A percentile compares a stretch with the other conserved stretches of the same genome.
phyloP scores from a whole-genome alignment of 257 asterid genomes.

The Solanum commersonii region DNA sequence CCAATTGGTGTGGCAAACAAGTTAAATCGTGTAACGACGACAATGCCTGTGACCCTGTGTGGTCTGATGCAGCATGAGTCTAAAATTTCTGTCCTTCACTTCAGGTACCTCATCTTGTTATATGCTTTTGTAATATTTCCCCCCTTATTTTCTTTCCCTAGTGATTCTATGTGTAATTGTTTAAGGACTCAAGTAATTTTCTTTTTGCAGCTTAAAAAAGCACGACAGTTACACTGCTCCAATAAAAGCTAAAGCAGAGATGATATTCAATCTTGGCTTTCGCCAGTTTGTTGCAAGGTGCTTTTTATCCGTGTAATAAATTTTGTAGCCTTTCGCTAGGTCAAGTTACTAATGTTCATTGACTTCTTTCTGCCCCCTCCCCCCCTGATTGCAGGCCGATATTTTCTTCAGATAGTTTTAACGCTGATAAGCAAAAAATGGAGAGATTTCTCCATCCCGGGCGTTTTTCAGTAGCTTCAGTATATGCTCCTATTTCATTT shows the following conservation, averaged over 20 bases:
- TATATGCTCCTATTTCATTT: constrained; percentile 80
- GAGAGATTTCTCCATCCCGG: constrained; percentile 98
- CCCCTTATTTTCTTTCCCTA: background rate
- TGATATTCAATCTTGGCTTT: constrained; percentile 85
- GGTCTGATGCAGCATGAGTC: constrained; percentile 94
- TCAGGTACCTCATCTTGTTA: constrained; percentile 46
- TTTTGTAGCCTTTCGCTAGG: background rate
- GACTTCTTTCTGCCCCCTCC: background rate
- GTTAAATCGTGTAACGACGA: constrained; percentile 33
- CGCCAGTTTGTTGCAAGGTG: constrained; percentile 80
- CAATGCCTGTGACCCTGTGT: constrained; percentile 52
- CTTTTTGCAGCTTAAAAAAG: constrained; percentile 58
- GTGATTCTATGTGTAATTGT: background rate
- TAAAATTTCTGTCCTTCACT: constrained; percentile 86
- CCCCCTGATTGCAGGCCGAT: constrained; percentile 55
- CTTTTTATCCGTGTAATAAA: background rate
- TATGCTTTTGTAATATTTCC: background rate
- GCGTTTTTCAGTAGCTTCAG: constrained; percentile 71
- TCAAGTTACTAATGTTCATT: background rate
- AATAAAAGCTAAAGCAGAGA: constrained; percentile 89
- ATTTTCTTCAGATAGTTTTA: constrained; percentile 67
- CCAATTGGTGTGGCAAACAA: constrained; percentile 46
- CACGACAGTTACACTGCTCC: constrained; percentile 76
- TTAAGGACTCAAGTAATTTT: constrained; percentile 1
- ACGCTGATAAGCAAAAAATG: constrained; percentile 85